Conservation (phyloP, 441 rosid species). For the Corymbia citriodora region DNA sequence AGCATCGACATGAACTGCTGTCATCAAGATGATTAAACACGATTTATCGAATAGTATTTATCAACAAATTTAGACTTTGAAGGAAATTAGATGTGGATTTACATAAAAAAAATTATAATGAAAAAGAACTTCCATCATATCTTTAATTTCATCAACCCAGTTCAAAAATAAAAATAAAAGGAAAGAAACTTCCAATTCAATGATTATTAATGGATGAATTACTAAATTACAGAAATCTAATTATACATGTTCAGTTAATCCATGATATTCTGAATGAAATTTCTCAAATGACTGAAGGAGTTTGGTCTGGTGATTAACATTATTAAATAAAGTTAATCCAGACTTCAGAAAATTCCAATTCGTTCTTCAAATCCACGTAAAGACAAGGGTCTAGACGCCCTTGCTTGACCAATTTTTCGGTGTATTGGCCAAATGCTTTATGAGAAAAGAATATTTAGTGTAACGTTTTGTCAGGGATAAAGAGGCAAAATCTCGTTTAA, state of each 20-base stretch:
- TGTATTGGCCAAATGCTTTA: neutral
- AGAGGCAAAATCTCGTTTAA: neutral
- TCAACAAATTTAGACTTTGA: neutral
- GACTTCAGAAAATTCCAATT: neutral
- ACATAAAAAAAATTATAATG: neutral
- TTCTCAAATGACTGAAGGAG: too few species aligned
- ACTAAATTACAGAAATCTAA: too few species aligned
- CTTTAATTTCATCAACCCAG: too few species aligned
- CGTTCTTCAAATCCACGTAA: fast-evolving
- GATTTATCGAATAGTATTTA: neutral
- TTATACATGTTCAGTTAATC: too few species aligned
- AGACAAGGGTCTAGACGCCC: neutral
- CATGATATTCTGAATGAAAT: too few species aligned
- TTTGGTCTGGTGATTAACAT: too few species aligned
- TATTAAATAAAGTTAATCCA: neutral
- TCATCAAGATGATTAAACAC: neutral
- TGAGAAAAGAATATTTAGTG: neutral
- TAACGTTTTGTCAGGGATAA: neutral
- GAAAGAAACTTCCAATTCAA: too few species aligned
- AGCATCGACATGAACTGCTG: neutral
- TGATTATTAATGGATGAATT: too few species aligned
- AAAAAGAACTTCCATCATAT: too few species aligned
- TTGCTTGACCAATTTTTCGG: neutral
- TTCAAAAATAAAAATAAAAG: too few species aligned
- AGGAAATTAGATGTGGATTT: neutral